Base-by-base conservation (phyloP, 2,329 filamentous ascomycete species). In the Cladosporium colombiae region DNA sequence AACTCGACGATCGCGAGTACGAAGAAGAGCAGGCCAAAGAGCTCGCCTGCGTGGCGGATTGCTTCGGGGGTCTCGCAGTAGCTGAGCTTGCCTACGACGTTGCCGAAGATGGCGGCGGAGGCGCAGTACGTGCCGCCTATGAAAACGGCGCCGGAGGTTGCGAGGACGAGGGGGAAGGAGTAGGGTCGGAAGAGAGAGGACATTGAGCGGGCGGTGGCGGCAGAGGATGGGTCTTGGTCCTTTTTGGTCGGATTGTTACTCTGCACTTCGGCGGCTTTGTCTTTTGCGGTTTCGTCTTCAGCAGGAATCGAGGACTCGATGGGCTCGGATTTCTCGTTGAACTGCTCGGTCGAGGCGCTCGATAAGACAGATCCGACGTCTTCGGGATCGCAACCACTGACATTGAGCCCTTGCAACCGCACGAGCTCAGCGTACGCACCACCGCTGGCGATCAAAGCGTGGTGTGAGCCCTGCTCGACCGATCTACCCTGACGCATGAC, bases 11-110 rank as follows among this genome's bases (percentile, higher is more conserved):
- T 80, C 2, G 85, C 86, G 2, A 89, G 79, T 69, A 88, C 81
- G 72, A 89, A 88, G 75, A 87, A 85, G 72, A 89, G 79, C 3
- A 86, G 78, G 0, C 84, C 84, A 40, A 84, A 87, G 68, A 89
- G 81, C 46, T 44, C 86, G 85, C 53, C 89, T 82, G 56, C 88
- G 79, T 55, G 82, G 5, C 80, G 77, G 55, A 88, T 86, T 13
- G 78, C 79, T 5, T 78, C 76, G 1, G 80, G 74, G 13, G 78
- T 76, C 46, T 84, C 80, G 74, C 85, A 88, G 0, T 83, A 81
- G 65, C 81, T 86, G 44, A 89, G 76, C 46, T 76, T 81, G n/a
- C 84, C 83, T 53, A 89, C 81, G 1, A 84, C 85, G 72, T 86
- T 83, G 25, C 61, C 61, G 35, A 63, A 63, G 35, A 63, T 63